A percentile compares a stretch with the other conserved stretches of the same genome.
These are phyloP conservation scores for Trichophaea hybrida DNA, from an alignment of 2,329 filamentous ascomycete species.

Conservation along the genomic window DNA sequence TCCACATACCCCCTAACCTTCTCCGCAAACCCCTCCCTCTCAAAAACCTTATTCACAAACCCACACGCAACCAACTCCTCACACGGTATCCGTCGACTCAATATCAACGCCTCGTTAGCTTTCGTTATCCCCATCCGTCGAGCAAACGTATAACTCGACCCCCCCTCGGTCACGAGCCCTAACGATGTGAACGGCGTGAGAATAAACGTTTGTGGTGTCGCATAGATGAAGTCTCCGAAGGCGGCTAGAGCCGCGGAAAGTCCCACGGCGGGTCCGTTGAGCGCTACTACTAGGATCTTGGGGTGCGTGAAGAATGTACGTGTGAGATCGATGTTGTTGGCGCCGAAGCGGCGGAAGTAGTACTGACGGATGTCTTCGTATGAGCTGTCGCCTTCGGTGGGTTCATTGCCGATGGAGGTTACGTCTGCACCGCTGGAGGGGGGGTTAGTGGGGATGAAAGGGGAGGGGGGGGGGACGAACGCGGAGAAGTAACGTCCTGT, in stretches of 20 bases:
- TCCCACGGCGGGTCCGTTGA: constrained; percentile 85
- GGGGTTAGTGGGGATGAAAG: neutral
- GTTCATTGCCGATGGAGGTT: constrained; percentile 6
- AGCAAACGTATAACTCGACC: constrained; percentile 63
- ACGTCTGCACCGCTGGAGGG: constrained; percentile 14
- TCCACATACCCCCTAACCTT: constrained; percentile 67
- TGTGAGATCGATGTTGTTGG: constrained; percentile 79
- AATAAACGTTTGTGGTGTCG: constrained; percentile 61
- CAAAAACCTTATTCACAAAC: constrained; percentile 75
- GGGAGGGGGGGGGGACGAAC: constrained; percentile 37
- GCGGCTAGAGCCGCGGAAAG: constrained; percentile 71
- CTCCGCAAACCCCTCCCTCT: constrained; percentile 47
- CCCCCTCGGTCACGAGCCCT: constrained; percentile 80
- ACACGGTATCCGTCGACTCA: constrained; percentile 62
- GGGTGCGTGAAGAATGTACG: constrained; percentile 85
- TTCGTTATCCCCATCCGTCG: constrained; percentile 63
- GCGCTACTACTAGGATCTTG: constrained; percentile 78
- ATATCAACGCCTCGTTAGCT: constrained; percentile 85
- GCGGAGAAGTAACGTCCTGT: constrained; percentile 76
- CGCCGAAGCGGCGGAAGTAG: constrained; percentile 40
- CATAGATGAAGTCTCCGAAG: constrained; percentile 82
- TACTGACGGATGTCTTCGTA: constrained; percentile 31
- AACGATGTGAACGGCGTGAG: constrained; percentile 84
- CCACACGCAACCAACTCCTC: constrained; percentile 61
- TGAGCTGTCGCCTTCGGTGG: constrained; percentile 12